phyloP scores from a whole-genome alignment of 345 rosid species.

The Dipteronia dyeriana region DNA sequence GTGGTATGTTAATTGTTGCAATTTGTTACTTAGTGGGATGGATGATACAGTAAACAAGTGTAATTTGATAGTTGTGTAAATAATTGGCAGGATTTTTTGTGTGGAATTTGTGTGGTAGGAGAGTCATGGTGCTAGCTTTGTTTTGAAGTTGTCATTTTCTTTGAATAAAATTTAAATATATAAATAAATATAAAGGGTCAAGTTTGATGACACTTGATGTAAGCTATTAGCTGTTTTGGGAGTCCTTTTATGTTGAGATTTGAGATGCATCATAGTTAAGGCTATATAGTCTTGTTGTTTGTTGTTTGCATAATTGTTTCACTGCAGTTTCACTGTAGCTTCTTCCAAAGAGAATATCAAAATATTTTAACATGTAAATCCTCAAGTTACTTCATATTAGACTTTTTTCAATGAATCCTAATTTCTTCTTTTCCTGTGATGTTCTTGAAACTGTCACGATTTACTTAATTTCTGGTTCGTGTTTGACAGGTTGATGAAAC shows the following conservation, averaged over 20 bases:
- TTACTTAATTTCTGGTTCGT: not conserved
- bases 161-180: not conserved
- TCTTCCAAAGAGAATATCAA: not conserved
- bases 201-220: not conserved
- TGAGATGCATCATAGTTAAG: not conserved
- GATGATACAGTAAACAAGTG: not conserved
- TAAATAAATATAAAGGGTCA: not conserved
- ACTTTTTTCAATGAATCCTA: not conserved
- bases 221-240: not conserved
- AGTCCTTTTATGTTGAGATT: not conserved
- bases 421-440: not conserved
- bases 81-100: not conserved
- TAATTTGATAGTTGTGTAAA: not conserved
- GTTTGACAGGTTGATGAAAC: constrained; percentile 53
- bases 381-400: not conserved
- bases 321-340: not conserved
- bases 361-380: not conserved
- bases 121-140: not conserved
- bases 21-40: not conserved
- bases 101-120: not conserved
- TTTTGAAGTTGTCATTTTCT: not conserved
- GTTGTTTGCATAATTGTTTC: not conserved
- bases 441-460: not conserved
- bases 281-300: not conserved
- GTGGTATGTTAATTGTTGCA: not conserved